These are phyloP conservation scores for Rhazya stricta DNA, from an alignment of 257 asterid genomes.

Conservation along the genomic window DNA sequence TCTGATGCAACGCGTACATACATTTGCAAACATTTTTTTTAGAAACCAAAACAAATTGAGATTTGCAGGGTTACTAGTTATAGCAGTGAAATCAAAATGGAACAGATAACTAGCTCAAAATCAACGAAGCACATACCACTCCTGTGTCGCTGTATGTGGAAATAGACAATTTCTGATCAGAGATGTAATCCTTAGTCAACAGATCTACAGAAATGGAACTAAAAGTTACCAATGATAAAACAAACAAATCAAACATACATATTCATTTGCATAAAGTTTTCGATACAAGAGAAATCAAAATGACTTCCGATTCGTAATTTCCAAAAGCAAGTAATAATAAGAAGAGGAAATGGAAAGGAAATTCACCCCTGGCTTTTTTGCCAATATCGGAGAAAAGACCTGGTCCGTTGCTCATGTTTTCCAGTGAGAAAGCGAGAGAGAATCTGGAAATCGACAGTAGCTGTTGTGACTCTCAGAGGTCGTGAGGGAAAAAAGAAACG, in stretches of 20 bases:
- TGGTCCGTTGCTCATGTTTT: conserved; percentile 85
- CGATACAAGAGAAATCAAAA: background rate
- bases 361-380: conserved; percentile 83
- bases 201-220: conserved; percentile 50
- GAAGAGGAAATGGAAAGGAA: conserved; percentile 14
- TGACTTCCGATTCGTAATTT: background rate
- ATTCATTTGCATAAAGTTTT: background rate
- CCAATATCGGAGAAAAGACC: conserved; percentile 93
- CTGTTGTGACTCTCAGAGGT: conserved; percentile 1
- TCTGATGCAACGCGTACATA: background rate
- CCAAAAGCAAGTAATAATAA: background rate
- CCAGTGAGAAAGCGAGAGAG: conserved; percentile 19
- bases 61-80: background rate
- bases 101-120: background rate
- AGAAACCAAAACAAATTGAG: background rate
- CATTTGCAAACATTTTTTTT: background rate
- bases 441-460: conserved; percentile 8
- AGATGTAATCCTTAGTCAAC: conserved; percentile 75
- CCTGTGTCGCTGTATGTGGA: conserved; percentile 73
- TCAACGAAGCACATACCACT: conserved; percentile 47
- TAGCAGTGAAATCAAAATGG: background rate
- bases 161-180: conserved; percentile 84
- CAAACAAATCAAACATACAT: background rate
- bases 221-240: background rate
- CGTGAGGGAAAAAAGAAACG: conserved; percentile 6